Conservation (phyloP, 1,284 basidiomycete species). For the Inonotus hispidus region DNA sequence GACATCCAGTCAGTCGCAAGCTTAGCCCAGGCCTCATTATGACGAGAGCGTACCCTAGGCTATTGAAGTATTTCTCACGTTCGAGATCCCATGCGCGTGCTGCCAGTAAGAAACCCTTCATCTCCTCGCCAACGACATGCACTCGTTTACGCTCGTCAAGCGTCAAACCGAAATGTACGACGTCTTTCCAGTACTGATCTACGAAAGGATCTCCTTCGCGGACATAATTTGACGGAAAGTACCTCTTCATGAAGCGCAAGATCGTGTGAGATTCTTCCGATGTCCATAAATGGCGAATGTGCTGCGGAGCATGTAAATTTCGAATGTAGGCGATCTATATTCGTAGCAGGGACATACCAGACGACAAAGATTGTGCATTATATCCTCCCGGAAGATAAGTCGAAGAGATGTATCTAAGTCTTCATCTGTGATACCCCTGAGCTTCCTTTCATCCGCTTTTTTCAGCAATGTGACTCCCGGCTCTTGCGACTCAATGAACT, state of each 20-base stretch:
- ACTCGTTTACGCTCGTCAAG: slow-evolving; percentile 3
- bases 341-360: slow-evolving; percentile 1
- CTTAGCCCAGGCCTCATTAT: neutral
- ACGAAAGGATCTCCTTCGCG: slow-evolving; percentile 2
- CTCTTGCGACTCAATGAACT: neutral
- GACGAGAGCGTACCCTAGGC: neutral
- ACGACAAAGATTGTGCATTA: slow-evolving; percentile 3
- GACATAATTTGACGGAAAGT: slow-evolving; percentile 10
- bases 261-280: slow-evolving; percentile 1
- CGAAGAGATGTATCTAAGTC: neutral
- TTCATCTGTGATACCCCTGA: neutral
- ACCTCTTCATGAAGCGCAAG: slow-evolving; percentile 6
- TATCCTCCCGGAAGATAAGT: neutral
- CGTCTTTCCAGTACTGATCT: slow-evolving; percentile 3
- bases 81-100: slow-evolving; percentile 10
- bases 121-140: neutral
- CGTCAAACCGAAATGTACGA: neutral
- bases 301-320: neutral
- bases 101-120: neutral
- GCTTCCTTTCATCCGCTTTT: neutral
- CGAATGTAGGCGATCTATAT: neutral
- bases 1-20: neutral
- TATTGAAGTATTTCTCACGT: slow-evolving; percentile 1
- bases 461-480: neutral
- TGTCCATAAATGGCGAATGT: slow-evolving; percentile 6